phyloP scores from a whole-genome alignment of 2,329 filamentous ascomycete species.

The Alternaria brassicae region DNA sequence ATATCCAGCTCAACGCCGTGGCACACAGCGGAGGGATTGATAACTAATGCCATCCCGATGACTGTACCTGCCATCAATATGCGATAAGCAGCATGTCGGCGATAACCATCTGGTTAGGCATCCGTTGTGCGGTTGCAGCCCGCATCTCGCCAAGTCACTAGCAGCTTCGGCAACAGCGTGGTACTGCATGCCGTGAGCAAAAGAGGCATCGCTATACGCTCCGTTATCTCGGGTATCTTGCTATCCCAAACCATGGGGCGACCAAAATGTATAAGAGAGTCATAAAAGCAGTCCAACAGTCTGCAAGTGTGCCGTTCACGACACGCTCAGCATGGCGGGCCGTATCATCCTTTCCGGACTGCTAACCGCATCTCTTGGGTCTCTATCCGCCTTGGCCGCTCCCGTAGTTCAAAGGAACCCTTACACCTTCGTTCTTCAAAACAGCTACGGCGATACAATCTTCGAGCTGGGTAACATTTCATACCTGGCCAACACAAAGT shows the following conservation, averaged over 20 bases:
- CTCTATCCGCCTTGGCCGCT: constrained; percentile 14
- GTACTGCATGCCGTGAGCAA: constrained; percentile 1
- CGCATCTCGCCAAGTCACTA: constrained; percentile 4
- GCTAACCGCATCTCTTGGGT: constrained; percentile 17
- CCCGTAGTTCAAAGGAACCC: constrained; percentile 28
- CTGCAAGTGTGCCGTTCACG: background rate
- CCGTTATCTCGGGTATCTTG: background rate
- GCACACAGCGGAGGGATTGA: background rate
- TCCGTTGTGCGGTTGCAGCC: background rate
- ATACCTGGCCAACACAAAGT: constrained; percentile 47
- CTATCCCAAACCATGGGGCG: background rate
- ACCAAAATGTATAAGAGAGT: background rate
- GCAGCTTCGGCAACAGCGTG: background rate
- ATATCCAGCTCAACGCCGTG: background rate
- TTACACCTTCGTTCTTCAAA: constrained; percentile 27
- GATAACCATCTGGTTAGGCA: background rate
- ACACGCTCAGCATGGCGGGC: constrained; percentile 15
- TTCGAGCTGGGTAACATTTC: constrained; percentile 49
- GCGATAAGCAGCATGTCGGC: background rate
- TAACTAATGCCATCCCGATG: background rate
- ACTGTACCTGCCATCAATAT: background rate
- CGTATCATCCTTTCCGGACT: constrained; percentile 11
- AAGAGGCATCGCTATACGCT: constrained; percentile 4
- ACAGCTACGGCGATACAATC: constrained; percentile 40
- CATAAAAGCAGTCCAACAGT: background rate